These are phyloP conservation scores for Euphorbia pulcherrima DNA, from an alignment of 345 rosid species.

Conservation along the genomic window DNA sequence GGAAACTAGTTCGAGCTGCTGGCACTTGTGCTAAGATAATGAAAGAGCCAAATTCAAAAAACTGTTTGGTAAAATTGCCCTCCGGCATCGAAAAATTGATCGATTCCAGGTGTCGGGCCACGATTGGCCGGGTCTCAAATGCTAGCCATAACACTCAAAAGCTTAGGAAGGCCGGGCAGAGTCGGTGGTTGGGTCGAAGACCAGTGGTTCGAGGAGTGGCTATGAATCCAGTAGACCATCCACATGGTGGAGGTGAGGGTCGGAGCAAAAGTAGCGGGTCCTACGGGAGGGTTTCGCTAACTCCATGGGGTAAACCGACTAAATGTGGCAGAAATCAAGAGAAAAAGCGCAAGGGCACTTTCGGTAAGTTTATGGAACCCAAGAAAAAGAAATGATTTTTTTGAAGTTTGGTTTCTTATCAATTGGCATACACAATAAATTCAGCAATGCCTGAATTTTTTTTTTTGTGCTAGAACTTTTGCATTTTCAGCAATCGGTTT, in stretches of 20 bases:
- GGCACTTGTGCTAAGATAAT: constrained; percentile 84
- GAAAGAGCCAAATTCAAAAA: constrained; percentile 58
- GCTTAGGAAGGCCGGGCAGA: constrained; percentile 86
- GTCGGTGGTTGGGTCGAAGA: constrained; percentile 77
- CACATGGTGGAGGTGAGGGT: constrained; percentile 98
- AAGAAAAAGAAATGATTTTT: neutral
- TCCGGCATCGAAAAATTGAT: constrained; percentile 64
- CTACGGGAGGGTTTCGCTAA: constrained; percentile 55
- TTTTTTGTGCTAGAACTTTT: too few relatives aligned
- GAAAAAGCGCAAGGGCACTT: neutral
- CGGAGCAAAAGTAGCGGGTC: constrained; percentile 79
- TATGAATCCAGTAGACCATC: constrained; percentile 87
- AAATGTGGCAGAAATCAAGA: constrained; percentile 46
- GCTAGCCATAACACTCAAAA: constrained; percentile 55
- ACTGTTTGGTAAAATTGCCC: constrained; percentile 60
- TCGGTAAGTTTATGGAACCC: neutral
- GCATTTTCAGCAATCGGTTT: too few relatives aligned
- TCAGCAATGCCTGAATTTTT: neutral
- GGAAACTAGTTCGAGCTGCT: constrained; percentile 75
- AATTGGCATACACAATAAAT: neutral
- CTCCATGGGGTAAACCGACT: constrained; percentile 91
- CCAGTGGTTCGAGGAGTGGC: constrained; percentile 82
- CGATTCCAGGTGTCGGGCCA: constrained; percentile 67
- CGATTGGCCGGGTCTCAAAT: constrained; percentile 64
- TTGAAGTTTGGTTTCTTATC: neutral